phyloP scores from a whole-genome alignment of 2,329 filamentous ascomycete species.

The Hypoxylon sp. region DNA sequence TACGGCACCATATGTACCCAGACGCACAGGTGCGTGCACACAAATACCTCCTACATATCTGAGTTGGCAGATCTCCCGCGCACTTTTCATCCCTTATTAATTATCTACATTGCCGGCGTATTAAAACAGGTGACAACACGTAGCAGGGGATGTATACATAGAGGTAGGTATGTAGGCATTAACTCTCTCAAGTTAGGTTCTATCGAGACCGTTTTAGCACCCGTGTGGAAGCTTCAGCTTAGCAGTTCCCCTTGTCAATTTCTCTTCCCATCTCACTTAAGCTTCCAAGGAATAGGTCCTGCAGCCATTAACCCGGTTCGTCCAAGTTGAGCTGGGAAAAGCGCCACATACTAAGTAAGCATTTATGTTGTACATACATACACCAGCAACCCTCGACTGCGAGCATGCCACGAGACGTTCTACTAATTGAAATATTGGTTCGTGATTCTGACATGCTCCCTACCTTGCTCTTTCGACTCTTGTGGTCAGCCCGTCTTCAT shows the following conservation, averaged over 20 bases:
- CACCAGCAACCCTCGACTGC: slow-evolving; percentile 12
- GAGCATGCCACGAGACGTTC: slow-evolving; percentile 24
- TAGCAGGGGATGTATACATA: slow-evolving; percentile 10
- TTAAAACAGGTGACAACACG: slow-evolving; percentile 35
- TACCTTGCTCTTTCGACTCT: not conserved
- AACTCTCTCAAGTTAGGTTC: slow-evolving; percentile 16
- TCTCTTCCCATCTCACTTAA: slow-evolving; percentile 19
- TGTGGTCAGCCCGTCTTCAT: not conserved
- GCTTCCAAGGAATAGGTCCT: slow-evolving; percentile 13
- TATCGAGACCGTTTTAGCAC: slow-evolving; percentile 1
- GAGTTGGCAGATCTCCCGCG: slow-evolving; percentile 40
- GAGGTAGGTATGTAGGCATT: slow-evolving; percentile 8
- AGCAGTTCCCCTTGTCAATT: slow-evolving; percentile 4
- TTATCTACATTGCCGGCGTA: slow-evolving; percentile 9
- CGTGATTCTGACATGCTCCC: slow-evolving; percentile 8
- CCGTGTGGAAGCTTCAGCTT: slow-evolving; percentile 7
- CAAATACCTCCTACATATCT: slow-evolving; percentile 23
- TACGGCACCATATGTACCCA: slow-evolving; percentile 27
- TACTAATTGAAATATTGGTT: slow-evolving; percentile 30
- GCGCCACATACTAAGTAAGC: slow-evolving; percentile 14
- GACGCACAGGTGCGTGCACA: slow-evolving; percentile 13
- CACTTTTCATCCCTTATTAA: slow-evolving; percentile 38
- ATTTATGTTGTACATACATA: slow-evolving; percentile 25
- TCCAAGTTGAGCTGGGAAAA: slow-evolving; percentile 10
- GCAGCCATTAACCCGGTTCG: slow-evolving; percentile 10